Percentiles rank a stretch among this genome's conserved stretches.
phyloP scores from a whole-genome alignment of 2,329 filamentous ascomycete species.

The Madurella mycetomatis region DNA sequence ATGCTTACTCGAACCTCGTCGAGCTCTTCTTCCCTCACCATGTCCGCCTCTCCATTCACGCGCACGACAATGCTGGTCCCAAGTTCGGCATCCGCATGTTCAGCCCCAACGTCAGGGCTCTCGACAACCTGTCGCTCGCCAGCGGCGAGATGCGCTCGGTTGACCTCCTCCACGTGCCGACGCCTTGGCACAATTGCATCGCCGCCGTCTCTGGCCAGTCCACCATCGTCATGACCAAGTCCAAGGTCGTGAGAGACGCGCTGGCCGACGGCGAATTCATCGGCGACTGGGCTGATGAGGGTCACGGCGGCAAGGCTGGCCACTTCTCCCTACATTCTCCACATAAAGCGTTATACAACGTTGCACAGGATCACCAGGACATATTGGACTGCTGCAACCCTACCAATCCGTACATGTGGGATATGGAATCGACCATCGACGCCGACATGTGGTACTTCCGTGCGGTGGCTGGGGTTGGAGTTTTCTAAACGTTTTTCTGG shows the following conservation, averaged over 20 bases:
- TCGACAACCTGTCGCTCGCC: slow-evolving; percentile 1
- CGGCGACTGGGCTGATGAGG: too few relatives aligned
- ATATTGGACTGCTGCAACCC: too few relatives aligned
- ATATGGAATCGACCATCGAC: too few relatives aligned
- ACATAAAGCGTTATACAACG: too few relatives aligned
- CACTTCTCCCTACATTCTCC: too few relatives aligned
- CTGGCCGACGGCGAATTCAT: neutral
- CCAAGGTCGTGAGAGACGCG: slow-evolving; percentile 3
- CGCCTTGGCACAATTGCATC: slow-evolving; percentile 8
- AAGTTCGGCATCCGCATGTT: slow-evolving; percentile 8
- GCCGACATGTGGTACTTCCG: too few relatives aligned
- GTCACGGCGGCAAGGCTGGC: too few relatives aligned
- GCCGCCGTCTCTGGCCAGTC: neutral
- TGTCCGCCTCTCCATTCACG: slow-evolving; percentile 6
- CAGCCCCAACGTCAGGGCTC: neutral
- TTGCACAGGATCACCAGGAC: too few relatives aligned
- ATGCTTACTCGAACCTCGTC: slow-evolving; percentile 7
- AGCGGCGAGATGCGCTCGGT: slow-evolving; percentile 2
- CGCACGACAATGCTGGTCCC: slow-evolving; percentile 5
- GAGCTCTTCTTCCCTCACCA: slow-evolving; percentile 7
- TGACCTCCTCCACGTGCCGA: slow-evolving; percentile 4
- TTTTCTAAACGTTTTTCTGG: too few relatives aligned
- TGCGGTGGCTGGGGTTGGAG: too few relatives aligned
- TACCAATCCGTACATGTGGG: too few relatives aligned
- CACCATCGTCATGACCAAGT: slow-evolving; percentile 4